Evolutionary conservation across 2,329 filamentous ascomycete genomes (phyloP), one percentile per base, ranked within the genome.

Genomic region (Hymenoscyphus repandus): DNA sequence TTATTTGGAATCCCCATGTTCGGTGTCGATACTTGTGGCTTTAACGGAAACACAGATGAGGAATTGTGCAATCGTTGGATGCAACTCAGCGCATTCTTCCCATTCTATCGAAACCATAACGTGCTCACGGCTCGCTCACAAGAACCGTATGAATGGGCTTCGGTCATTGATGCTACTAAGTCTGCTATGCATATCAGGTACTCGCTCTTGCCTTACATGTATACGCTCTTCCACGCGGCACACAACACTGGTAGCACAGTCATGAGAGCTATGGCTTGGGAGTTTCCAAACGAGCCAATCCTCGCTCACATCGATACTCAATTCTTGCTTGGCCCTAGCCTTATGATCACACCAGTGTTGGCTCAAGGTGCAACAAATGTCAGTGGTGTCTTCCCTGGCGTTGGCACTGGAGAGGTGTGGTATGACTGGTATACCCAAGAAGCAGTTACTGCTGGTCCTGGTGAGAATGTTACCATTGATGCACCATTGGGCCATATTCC

Each of bases 71-170:
- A 85, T 3, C 80, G 87, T 13, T 91, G 87, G 87, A 80, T 85
- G 1, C 76, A 78, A 27, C 75, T 90, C 0, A 85, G 85, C 12
- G 86, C 86, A 6, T 90, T 90, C 72, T 75, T 78, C 33, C 82
- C 85, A 1, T 90, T 91, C 72, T 90, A 83, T 71, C 83, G 87
- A 53, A 84, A 89, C 66, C 87, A 91, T 70, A 85, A 85, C 52
- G 66, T 75, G 37, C 78, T 38, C 63, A 46, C 62, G 57, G 70
- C 68, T 2, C 72, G 77, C n/a, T 64, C 72, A 0, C 87, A 90
- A 62, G 87, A 90, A 63, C 86, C 88, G 65, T 92, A 90, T 68
- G 76, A 73, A 41, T 90, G 85, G 83, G 69, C 74, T 0, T 68
- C 72, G 1, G 85, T 88, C 4, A 73, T 84, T 0, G 69, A 75